A percentile compares a stretch with the other conserved stretches of the same genome.
Evolutionary conservation across 805 yeast genomes (phyloP).

Genomic region (Starmerella bombicola): DNA sequence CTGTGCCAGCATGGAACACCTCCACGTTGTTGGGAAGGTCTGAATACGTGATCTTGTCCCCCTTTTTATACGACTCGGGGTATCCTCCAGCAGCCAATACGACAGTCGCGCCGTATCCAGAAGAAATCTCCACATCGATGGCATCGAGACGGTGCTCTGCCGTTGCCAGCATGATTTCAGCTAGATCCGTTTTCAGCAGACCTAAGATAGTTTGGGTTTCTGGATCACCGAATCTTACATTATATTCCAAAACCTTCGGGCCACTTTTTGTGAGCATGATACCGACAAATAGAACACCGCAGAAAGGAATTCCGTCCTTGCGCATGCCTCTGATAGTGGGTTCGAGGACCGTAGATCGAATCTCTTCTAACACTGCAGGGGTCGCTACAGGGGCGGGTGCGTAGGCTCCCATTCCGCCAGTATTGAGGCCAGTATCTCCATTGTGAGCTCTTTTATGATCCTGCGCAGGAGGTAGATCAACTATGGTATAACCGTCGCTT

Average conservation of each 20-base stretch:
- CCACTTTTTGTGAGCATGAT: conserved; percentile 78
- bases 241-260: conserved; percentile 92
- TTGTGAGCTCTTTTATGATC: conserved; percentile 94
- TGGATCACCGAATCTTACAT: conserved; percentile 98
- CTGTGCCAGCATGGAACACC: conserved; percentile 96
- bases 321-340: conserved; percentile 97
- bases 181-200: conserved; percentile 78
- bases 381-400: conserved; percentile 97
- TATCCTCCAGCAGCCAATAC: conserved; percentile 96
- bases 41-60: conserved; percentile 57
- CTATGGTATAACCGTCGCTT: conserved; percentile 83
- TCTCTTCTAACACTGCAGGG: conserved; percentile 51
- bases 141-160: conserved; percentile 91
- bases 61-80: conserved; percentile 77
- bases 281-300: conserved; percentile 92
- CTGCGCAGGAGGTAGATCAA: conserved; percentile 92
- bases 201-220: conserved; percentile 97
- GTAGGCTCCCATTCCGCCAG: conserved; percentile 99
- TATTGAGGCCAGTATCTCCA: conserved; percentile 86
- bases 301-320: conserved; percentile 86
- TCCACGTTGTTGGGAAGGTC: conserved; percentile 45
- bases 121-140: conserved; percentile 39
- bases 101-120: conserved; percentile 74
- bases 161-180: conserved; percentile 83
- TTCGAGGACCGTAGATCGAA: conserved; percentile 62